Evolutionary conservation across 805 yeast genomes (phyloP).

Genomic region (Ogataea henricii): DNA sequence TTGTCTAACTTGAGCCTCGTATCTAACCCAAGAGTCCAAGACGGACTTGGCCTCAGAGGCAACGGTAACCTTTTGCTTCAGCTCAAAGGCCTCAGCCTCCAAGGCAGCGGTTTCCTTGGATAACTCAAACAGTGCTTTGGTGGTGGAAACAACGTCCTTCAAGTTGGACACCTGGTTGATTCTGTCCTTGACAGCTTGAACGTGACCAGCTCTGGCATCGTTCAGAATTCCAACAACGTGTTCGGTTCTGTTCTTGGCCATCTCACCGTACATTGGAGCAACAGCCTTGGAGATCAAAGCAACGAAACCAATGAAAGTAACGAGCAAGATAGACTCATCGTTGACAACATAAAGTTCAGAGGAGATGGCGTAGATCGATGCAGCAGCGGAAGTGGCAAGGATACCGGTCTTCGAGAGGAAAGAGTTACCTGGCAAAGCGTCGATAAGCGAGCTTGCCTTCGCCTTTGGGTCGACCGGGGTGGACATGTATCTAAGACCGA

Average conservation of each 20-base stretch:
- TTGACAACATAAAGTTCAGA: constrained; percentile 90
- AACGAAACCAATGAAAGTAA: constrained; percentile 76
- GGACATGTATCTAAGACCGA: constrained; percentile 67
- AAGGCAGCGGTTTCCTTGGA: constrained; percentile 96
- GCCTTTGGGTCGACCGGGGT: constrained; percentile 80
- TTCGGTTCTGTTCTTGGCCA: constrained; percentile 84
- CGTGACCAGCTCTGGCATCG: constrained; percentile 87
- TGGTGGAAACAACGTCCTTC: constrained; percentile 88
- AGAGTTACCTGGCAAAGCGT: constrained; percentile 91
- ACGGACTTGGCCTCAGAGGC: constrained; percentile 92
- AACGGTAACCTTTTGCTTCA: constrained; percentile 86
- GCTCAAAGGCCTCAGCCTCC: constrained; percentile 92
- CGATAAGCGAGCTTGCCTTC: constrained; percentile 86
- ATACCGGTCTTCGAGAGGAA: constrained; percentile 90
- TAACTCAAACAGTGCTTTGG: constrained; percentile 87
- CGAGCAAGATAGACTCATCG: constrained; percentile 87
- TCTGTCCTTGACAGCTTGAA: constrained; percentile 89
- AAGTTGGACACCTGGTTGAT: constrained; percentile 84
- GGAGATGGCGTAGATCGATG: constrained; percentile 90
- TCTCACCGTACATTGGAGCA: constrained; percentile 93
- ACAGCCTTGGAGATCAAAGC: constrained; percentile 79
- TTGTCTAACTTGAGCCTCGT: constrained; percentile 95
- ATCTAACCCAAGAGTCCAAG: constrained; percentile 98
- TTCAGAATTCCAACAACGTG: constrained; percentile 58
- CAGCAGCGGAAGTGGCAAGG: constrained; percentile 93